These are phyloP conservation scores for Monilinia vaccinii-corymbosi DNA, from an alignment of 2,329 filamentous ascomycete species.

Conservation along the genomic window DNA sequence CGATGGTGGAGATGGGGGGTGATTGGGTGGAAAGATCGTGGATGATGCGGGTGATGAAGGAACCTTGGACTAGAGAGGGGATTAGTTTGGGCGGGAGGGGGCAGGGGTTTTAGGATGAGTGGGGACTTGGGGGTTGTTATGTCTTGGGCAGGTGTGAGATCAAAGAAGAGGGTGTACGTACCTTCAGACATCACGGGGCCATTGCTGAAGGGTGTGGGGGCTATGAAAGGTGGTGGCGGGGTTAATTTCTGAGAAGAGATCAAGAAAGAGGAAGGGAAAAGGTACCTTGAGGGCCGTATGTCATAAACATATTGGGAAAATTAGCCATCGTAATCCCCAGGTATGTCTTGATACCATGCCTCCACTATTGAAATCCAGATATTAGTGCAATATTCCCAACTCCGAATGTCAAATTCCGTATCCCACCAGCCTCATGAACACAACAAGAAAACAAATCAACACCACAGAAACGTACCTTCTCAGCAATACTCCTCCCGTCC, in stretches of 20 bases:
- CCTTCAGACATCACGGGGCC: neutral
- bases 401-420: neutral
- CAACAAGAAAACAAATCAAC: neutral
- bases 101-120: too few relatives aligned
- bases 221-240: neutral
- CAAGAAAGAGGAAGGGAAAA: neutral
- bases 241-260: neutral
- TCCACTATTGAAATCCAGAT: neutral
- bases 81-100: too few relatives aligned
- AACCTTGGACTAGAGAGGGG: neutral
- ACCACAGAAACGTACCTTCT: neutral
- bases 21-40: neutral
- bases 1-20: neutral
- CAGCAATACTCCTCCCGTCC: neutral
- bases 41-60: neutral
- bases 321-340: neutral
- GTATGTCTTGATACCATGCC: neutral
- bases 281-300: neutral
- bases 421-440: neutral
- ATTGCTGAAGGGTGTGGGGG: neutral
- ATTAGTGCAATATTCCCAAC: neutral
- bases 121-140: too few relatives aligned
- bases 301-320: constrained; percentile 1
- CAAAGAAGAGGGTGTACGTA: too few relatives aligned
- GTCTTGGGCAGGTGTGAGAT: too few relatives aligned